Evolutionary conservation across 2,329 filamentous ascomycete species (phyloP).

Genomic region (Stagonosporopsis cucurbitacearum): DNA sequence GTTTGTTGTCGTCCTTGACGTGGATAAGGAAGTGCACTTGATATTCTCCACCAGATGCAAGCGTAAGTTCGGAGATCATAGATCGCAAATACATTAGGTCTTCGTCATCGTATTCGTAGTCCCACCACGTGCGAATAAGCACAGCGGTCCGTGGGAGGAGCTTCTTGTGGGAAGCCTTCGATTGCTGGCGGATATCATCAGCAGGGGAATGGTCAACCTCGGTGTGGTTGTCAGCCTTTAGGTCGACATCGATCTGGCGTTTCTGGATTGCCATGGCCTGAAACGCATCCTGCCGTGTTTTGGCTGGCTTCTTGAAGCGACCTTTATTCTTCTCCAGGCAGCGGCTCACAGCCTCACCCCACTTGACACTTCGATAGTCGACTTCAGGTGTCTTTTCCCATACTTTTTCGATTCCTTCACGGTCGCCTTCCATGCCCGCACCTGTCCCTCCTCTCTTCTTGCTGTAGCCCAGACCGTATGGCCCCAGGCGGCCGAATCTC

Average conservation of each 20-base stretch:
- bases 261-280: slow-evolving; percentile 48
- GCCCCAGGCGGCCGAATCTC: slow-evolving; percentile 82
- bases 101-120: slow-evolving; percentile 78
- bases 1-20: slow-evolving; percentile 78
- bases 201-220: slow-evolving; percentile 15
- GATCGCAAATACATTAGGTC: slow-evolving; percentile 84
- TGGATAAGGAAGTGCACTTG: slow-evolving; percentile 83
- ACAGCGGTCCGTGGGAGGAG: slow-evolving; percentile 71
- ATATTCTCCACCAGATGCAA: slow-evolving; percentile 83
- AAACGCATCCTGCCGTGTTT: slow-evolving; percentile 47
- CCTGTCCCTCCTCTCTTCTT: slow-evolving; percentile 79
- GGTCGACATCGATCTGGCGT: slow-evolving; percentile 19
- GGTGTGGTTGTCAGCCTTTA: slow-evolving; percentile 7
- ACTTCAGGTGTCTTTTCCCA: slow-evolving; percentile 76
- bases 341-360: slow-evolving; percentile 77
- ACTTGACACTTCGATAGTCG: slow-evolving; percentile 78
- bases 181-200: slow-evolving; percentile 25
- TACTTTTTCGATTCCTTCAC: slow-evolving; percentile 77
- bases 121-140: slow-evolving; percentile 82
- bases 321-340: slow-evolving; percentile 74
- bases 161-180: slow-evolving; percentile 42
- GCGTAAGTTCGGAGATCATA: slow-evolving; percentile 76
- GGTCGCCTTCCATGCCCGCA: slow-evolving; percentile 83
- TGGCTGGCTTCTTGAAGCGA: slow-evolving; percentile 64
- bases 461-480: slow-evolving; percentile 90